Evolutionary conservation across 176 grass and related monocot genomes (phyloP).

Genomic region (Carex scoparia): DNA sequence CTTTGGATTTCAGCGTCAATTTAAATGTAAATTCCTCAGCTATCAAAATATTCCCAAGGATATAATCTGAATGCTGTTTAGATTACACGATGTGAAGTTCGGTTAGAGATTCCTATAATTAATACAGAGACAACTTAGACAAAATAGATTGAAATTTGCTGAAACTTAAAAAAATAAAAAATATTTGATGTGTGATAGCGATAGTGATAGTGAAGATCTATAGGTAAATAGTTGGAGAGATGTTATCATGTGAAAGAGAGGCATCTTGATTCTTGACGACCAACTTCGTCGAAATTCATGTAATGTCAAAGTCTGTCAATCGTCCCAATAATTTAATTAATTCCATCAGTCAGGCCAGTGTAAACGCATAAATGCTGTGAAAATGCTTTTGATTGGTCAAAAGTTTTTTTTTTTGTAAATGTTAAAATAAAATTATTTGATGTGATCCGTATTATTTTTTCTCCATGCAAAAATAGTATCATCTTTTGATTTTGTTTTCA

Average conservation of each 20-base stretch:
- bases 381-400: background rate
- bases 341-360: background rate
- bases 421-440: too few relatives aligned
- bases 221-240: background rate
- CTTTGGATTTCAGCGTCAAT: background rate
- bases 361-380: background rate
- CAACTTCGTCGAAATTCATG: background rate
- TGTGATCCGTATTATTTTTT: too few relatives aligned
- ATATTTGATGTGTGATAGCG: too few relatives aligned
- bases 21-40: background rate
- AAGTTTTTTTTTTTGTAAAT: too few relatives aligned
- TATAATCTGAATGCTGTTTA: background rate
- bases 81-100: background rate
- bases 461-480: too few relatives aligned
- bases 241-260: background rate
- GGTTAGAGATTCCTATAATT: too few relatives aligned
- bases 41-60: too few relatives aligned
- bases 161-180: too few relatives aligned
- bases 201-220: too few relatives aligned
- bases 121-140: too few relatives aligned
- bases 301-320: background rate
- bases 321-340: background rate
- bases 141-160: too few relatives aligned
- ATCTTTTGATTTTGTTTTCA: too few relatives aligned
- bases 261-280: background rate